Evolutionary conservation across 306 rosid genomes (phyloP), one percentile per base, ranked within the genome.

Genomic region (Amphicarpaea edgeworthii): DNA sequence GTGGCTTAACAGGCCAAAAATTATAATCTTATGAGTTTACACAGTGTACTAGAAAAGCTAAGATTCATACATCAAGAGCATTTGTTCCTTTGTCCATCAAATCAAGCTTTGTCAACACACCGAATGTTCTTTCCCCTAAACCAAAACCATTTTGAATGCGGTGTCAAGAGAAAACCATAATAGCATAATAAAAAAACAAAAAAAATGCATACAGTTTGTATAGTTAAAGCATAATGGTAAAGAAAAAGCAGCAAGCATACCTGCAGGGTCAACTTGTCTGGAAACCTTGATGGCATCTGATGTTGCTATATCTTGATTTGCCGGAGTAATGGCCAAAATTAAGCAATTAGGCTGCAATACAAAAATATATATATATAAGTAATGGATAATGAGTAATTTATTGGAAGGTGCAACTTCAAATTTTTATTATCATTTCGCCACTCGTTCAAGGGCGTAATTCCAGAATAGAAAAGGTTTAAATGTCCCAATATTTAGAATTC

Each of bases 11-110:
- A 34, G 73, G 45, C 82, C 76, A 73, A 86, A 30, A 23, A 19
- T 28, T 51, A 53, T 8, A 80, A 32, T 59, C 64, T 63, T 51
- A 68, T 40, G 24, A 75, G 67, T 69, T 72, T 78, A 67, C 50
- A 50, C 19, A 32, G 32, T 61, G 53, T 43, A 28, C 51, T 23
- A 68, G 76, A 66, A 68, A 73, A 16, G 32, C 68, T 46, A 59
- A 57, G 67, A 78, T 73, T 41, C 90, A 87, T 87, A 93, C 98
- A 45, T 93, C 92, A 79, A 85, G 78, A 72, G 93, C 97, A 84
- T 93, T 87, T 73, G 97, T 93, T 76, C 98, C 97, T 81, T 76
- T 93, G 88, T 93, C 98, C 98, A 93, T 93, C 90, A 93, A 87
- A 81, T 93, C 97, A 70, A 93, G 88, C 90, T 93, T 93, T 72